These are phyloP conservation scores for Trapa bicornis DNA, from an alignment of 345 rosid genomes.

Conservation along the genomic window DNA sequence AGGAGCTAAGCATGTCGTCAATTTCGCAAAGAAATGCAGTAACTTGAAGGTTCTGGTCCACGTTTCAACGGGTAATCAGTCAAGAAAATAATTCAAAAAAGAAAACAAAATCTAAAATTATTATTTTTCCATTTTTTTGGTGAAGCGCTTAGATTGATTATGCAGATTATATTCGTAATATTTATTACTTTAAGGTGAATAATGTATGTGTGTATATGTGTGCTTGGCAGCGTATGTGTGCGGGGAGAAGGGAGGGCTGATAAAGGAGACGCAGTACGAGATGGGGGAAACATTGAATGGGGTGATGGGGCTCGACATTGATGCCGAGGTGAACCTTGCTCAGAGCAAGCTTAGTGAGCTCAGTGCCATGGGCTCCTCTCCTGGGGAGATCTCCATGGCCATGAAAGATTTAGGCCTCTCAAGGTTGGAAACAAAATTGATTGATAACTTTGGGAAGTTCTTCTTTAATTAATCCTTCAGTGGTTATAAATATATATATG, in stretches of 20 bases:
- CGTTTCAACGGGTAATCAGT: slow-evolving; percentile 51
- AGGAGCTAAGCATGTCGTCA: slow-evolving; percentile 36
- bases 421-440: slow-evolving; percentile 32
- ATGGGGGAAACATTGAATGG: slow-evolving; percentile 60
- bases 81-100: too few relatives aligned
- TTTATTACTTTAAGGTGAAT: too few relatives aligned
- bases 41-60: slow-evolving; percentile 34
- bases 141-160: too few relatives aligned
- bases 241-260: slow-evolving; percentile 41
- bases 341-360: slow-evolving; percentile 37
- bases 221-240: slow-evolving; percentile 51
- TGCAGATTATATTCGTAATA: too few relatives aligned
- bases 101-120: too few relatives aligned
- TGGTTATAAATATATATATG: too few relatives aligned
- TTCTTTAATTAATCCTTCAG: too few relatives aligned
- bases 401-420: slow-evolving; percentile 51
- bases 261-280: slow-evolving; percentile 19
- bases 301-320: slow-evolving; percentile 32
- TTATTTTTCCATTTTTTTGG: too few relatives aligned
- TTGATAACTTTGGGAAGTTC: too few relatives aligned
- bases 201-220: too few relatives aligned
- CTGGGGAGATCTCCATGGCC: slow-evolving; percentile 23
- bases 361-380: slow-evolving; percentile 21
- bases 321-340: slow-evolving; percentile 31
- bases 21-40: slow-evolving; percentile 35